A percentile compares a stretch with the other conserved stretches of the same genome.
Evolutionary conservation across 139 green algal genomes (phyloP).

Genomic region (Diplosphaera chodatii): DNA sequence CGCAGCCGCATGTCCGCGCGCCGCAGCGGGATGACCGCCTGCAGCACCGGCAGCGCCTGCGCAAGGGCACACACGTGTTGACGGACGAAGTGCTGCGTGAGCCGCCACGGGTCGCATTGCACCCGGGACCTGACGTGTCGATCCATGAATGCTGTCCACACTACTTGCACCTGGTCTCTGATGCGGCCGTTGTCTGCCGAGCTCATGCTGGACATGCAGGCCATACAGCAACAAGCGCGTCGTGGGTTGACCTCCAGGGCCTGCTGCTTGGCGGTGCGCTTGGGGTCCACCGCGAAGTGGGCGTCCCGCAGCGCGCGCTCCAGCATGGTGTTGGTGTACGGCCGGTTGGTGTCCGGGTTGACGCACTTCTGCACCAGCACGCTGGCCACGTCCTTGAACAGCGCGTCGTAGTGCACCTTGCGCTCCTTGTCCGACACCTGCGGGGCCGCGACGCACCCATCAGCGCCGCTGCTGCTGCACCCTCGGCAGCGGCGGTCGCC

Average conservation of each 20-base stretch:
- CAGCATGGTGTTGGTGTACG: slow-evolving; percentile 91
- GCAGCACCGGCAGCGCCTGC: slow-evolving; percentile 65
- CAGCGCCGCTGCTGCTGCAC: too few relatives aligned
- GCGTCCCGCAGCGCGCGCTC: slow-evolving; percentile 88
- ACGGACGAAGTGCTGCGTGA: too few relatives aligned
- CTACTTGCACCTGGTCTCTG: too few relatives aligned
- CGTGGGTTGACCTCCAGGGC: slow-evolving; percentile 61
- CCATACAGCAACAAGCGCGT: background rate
- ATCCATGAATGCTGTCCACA: too few relatives aligned
- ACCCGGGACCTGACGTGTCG: too few relatives aligned
- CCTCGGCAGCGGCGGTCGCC: too few relatives aligned
- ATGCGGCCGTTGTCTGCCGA: too few relatives aligned
- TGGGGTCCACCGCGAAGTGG: slow-evolving; percentile 90
- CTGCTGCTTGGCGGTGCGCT: slow-evolving; percentile 90
- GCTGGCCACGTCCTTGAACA: slow-evolving; percentile 83
- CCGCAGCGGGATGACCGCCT: slow-evolving; percentile 82
- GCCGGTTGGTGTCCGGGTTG: slow-evolving; percentile 82
- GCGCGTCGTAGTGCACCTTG: slow-evolving; percentile 68
- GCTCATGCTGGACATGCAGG: too few relatives aligned
- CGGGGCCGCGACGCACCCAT: too few relatives aligned
- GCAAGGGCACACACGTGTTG: background rate
- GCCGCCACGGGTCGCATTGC: too few relatives aligned
- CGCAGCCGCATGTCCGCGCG: slow-evolving; percentile 87
- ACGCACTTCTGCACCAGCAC: slow-evolving; percentile 83
- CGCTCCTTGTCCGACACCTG: slow-evolving; percentile 97